A percentile compares a stretch with the other conserved stretches of the same genome.
Evolutionary conservation across 225 moss, liverwort and hornwort species (phyloP).

Genomic region (Ulota crispa): DNA sequence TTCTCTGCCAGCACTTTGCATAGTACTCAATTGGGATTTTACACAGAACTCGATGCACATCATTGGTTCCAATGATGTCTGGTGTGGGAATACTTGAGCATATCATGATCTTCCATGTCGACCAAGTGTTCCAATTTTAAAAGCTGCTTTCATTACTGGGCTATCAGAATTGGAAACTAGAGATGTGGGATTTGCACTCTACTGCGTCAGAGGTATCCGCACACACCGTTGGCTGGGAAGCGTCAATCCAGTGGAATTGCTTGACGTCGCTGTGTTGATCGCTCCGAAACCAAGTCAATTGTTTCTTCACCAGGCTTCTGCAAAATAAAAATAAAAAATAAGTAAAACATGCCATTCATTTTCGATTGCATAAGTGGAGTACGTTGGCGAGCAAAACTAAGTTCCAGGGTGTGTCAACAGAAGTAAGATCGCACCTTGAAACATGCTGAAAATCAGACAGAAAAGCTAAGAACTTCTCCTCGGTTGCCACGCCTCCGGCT

Average conservation of each 20-base stretch:
- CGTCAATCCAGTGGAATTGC: constrained; percentile 76
- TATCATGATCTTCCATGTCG: neutral
- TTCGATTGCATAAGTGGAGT: neutral
- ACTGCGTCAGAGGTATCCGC: constrained; percentile 11
- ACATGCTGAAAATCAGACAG: constrained; percentile 76
- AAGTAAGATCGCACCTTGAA: constrained; percentile 54
- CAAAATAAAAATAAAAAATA: neutral
- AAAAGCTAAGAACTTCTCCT: constrained; percentile 53
- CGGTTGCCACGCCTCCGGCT: constrained; percentile 59
- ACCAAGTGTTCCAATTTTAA: constrained; percentile 6
- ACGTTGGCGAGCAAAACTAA: neutral
- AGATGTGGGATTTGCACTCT: neutral
- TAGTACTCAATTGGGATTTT: constrained; percentile 7
- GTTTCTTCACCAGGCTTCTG: constrained; percentile 84
- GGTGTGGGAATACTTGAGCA: neutral
- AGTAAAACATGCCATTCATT: neutral
- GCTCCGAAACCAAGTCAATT: constrained; percentile 83
- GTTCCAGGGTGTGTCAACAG: neutral
- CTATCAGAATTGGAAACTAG: neutral
- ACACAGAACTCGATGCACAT: constrained; percentile 3
- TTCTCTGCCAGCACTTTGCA: neutral
- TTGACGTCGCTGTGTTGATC: constrained; percentile 53
- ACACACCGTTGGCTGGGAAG: constrained; percentile 69
- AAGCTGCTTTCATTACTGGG: neutral
- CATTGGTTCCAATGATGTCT: constrained; percentile 18